Evolutionary conservation across 768 basidiomycete genomes (phyloP).

Genomic region (Daedaleopsis sinensis): DNA sequence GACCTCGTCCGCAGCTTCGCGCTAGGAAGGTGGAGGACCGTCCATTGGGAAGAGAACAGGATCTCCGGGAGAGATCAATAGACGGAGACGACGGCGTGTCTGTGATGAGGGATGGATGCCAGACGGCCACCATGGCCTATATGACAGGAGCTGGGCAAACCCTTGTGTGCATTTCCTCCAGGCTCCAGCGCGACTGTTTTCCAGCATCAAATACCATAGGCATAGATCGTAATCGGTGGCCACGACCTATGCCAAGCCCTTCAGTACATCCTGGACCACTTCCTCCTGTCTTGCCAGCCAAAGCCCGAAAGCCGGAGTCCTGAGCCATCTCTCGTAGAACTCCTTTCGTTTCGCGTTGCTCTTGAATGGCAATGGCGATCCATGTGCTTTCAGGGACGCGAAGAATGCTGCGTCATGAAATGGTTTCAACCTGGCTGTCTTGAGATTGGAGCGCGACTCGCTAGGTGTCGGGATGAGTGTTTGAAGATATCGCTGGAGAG

Average conservation of each 20-base stretch:
- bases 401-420: slow-evolving; percentile 75
- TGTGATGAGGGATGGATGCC: too few relatives aligned
- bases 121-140: too few relatives aligned
- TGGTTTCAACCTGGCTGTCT: slow-evolving; percentile 51
- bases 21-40: too few relatives aligned
- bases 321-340: slow-evolving; percentile 80
- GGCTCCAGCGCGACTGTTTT: neutral
- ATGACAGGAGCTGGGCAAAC: too few relatives aligned
- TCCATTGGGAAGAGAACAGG: too few relatives aligned
- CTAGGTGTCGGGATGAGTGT: slow-evolving; percentile 77
- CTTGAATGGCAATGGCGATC: slow-evolving; percentile 75
- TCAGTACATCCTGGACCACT: slow-evolving; percentile 62
- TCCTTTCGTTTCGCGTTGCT: slow-evolving; percentile 63
- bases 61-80: too few relatives aligned
- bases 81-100: too few relatives aligned
- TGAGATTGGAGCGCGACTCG: slow-evolving; percentile 37
- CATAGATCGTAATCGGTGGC: neutral
- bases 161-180: too few relatives aligned
- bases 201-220: neutral
- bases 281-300: slow-evolving; percentile 82
- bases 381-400: slow-evolving; percentile 69
- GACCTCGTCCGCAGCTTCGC: too few relatives aligned
- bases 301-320: slow-evolving; percentile 74
- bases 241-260: slow-evolving; percentile 2
- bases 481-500: slow-evolving; percentile 89